These are phyloP conservation scores for Agrocybe praecox DNA, from an alignment of 768 basidiomycete genomes.

Conservation along the genomic window DNA sequence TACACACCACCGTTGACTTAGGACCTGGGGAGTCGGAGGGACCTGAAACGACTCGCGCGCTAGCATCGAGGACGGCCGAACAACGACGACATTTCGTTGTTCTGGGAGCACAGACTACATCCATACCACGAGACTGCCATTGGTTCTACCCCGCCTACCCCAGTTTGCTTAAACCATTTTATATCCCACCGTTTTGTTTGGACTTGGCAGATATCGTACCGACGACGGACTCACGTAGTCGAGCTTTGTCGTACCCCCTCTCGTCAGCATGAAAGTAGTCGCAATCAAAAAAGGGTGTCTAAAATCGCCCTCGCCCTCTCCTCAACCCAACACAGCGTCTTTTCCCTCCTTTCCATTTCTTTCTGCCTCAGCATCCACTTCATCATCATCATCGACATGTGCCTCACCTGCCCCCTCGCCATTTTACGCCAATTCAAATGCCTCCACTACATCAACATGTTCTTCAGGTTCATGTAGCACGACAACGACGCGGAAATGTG, in stretches of 20 bases:
- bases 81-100: too few relatives aligned
- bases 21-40: too few relatives aligned
- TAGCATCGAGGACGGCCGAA: too few relatives aligned
- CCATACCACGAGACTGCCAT: too few relatives aligned
- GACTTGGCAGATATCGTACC: not conserved
- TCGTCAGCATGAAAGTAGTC: not conserved
- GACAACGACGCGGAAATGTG: constrained; percentile 47
- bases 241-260: not conserved
- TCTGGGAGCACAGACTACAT: too few relatives aligned
- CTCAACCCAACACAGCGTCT: constrained; percentile 14
- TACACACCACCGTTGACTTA: too few relatives aligned
- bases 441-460: constrained; percentile 2
- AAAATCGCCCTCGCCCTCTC: constrained; percentile 26
- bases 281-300: constrained; percentile 38
- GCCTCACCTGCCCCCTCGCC: not conserved
- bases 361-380: not conserved
- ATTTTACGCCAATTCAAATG: constrained; percentile 10
- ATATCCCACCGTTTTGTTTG: too few relatives aligned
- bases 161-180: too few relatives aligned
- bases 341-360: constrained; percentile 4
- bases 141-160: too few relatives aligned
- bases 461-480: constrained; percentile 2
- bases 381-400: not conserved
- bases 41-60: too few relatives aligned
- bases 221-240: not conserved